These are phyloP conservation scores for Talaromyces piceae DNA, from an alignment of 2,329 filamentous ascomycete species.

Conservation along the genomic window DNA sequence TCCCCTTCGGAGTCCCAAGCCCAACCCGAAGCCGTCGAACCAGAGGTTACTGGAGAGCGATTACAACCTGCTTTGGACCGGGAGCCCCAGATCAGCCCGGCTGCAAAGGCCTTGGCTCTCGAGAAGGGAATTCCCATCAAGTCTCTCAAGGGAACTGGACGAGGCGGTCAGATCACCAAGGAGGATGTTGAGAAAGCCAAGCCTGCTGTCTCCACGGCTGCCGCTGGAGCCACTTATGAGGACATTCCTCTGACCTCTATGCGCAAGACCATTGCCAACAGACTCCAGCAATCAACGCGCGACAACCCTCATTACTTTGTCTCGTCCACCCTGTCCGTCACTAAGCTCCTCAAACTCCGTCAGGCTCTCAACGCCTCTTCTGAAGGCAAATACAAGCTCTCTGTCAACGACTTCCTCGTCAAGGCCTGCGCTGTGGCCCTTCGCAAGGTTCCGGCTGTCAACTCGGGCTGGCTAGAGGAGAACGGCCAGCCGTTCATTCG, in stretches of 20 bases:
- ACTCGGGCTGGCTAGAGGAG: constrained; percentile 82
- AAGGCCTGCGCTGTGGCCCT: constrained; percentile 87
- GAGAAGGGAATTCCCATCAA: constrained; percentile 75
- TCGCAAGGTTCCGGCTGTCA: constrained; percentile 89
- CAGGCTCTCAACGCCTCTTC: constrained; percentile 81
- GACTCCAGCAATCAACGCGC: constrained; percentile 79
- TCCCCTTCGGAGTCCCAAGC: constrained; percentile 45
- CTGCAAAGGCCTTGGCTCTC: constrained; percentile 72
- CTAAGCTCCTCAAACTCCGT: constrained; percentile 93
- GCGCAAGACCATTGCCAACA: constrained; percentile 95
- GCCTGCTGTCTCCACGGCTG: constrained; percentile 44
- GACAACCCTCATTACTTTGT: constrained; percentile 99
- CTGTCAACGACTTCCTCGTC: constrained; percentile 99
- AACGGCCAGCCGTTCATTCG: constrained; percentile 74
- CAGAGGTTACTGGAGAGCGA: constrained; percentile 64
- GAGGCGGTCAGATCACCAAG: constrained; percentile 80
- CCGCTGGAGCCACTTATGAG: constrained; percentile 63
- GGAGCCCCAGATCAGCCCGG: constrained; percentile 62
- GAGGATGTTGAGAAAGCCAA: constrained; percentile 85
- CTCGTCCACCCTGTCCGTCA: constrained; percentile 79
- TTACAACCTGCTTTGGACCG: constrained; percentile 81
- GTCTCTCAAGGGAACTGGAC: constrained; percentile 77
- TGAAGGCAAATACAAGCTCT: constrained; percentile 95
- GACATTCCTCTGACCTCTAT: constrained; percentile 82
- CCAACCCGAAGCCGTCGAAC: constrained; percentile 51